Evolutionary conservation across 2,329 filamentous ascomycete genomes (phyloP).

Genomic region (Hypoxylon sp.): DNA sequence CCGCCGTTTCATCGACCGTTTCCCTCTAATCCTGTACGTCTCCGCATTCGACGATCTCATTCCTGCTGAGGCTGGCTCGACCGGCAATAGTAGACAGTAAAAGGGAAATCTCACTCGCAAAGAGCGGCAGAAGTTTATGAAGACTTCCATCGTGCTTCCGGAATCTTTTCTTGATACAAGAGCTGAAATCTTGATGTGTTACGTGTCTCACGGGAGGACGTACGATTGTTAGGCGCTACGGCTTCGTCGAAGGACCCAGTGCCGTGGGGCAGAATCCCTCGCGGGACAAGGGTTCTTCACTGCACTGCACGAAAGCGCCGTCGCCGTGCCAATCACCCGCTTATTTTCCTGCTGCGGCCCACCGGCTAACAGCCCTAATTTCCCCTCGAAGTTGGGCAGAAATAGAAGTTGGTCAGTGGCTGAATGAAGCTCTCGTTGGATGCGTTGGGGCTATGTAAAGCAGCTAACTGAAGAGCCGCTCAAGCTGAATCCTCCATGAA

Average conservation of each 20-base stretch:
- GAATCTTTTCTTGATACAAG: not conserved
- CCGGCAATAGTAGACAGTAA: not conserved
- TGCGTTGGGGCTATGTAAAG: conserved; percentile 14
- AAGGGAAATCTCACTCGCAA: not conserved
- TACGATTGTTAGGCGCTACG: not conserved
- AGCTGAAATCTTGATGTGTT: conserved; percentile 3
- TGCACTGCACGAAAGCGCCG: conserved; percentile 10
- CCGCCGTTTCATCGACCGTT: conserved; percentile 27
- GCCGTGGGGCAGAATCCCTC: conserved; percentile 29
- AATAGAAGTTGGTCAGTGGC: conserved; percentile 8
- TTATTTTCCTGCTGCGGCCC: not conserved
- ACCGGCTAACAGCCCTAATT: conserved; percentile 4
- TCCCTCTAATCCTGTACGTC: conserved; percentile 16
- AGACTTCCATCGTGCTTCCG: not conserved
- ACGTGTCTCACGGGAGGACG: not conserved
- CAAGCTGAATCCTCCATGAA: not conserved
- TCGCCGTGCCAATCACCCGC: conserved; percentile 27
- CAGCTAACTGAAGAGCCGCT: conserved; percentile 22
- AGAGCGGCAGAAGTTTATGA: not conserved
- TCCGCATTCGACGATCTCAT: conserved; percentile 22
- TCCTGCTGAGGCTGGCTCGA: conserved; percentile 3
- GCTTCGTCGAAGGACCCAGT: conserved; percentile 16
- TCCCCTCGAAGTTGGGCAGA: conserved; percentile 7
- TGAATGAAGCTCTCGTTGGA: conserved; percentile 7
- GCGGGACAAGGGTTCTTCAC: conserved; percentile 20